Evolutionary conservation across 2,329 filamentous ascomycete genomes (phyloP).

Genomic region (Sarocladiaceae sp.): DNA sequence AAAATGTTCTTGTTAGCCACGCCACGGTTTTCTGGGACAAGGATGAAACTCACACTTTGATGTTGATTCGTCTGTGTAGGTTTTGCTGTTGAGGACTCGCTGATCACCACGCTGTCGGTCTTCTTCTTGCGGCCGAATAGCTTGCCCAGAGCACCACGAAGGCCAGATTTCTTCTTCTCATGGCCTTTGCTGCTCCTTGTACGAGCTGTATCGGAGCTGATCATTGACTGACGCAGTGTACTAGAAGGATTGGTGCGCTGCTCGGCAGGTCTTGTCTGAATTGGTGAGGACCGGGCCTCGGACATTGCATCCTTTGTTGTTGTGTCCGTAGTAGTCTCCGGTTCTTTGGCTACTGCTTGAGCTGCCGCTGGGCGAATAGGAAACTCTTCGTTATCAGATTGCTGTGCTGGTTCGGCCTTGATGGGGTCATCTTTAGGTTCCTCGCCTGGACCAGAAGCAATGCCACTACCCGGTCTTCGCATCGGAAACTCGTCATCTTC

Average conservation of each 20-base stretch:
- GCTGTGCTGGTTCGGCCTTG: background rate
- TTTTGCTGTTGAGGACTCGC: constrained; percentile 15
- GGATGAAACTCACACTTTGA: constrained; percentile 39
- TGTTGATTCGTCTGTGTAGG: constrained; percentile 25
- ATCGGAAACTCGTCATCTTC: constrained; percentile 49
- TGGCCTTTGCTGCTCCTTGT: constrained; percentile 21
- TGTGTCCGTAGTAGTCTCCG: background rate
- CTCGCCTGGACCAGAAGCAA: constrained; percentile 24
- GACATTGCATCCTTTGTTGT: background rate
- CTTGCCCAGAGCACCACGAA: constrained; percentile 49
- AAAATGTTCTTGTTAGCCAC: constrained; percentile 8
- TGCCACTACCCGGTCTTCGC: constrained; percentile 32
- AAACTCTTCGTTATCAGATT: constrained; percentile 1
- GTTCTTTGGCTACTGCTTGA: background rate
- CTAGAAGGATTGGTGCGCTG: constrained; percentile 23
- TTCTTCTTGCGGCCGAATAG: constrained; percentile 55
- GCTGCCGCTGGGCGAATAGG: background rate
- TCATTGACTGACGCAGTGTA: constrained; percentile 39
- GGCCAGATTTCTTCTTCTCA: constrained; percentile 50
- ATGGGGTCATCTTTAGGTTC: constrained; percentile 15
- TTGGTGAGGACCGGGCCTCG: background rate
- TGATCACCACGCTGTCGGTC: constrained; percentile 18
- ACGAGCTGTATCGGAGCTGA: constrained; percentile 29
- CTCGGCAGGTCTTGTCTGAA: background rate
- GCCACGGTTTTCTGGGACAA: background rate